These are phyloP conservation scores for Rubia yunnanensis DNA, from an alignment of 257 asterid species.

Conservation along the genomic window DNA sequence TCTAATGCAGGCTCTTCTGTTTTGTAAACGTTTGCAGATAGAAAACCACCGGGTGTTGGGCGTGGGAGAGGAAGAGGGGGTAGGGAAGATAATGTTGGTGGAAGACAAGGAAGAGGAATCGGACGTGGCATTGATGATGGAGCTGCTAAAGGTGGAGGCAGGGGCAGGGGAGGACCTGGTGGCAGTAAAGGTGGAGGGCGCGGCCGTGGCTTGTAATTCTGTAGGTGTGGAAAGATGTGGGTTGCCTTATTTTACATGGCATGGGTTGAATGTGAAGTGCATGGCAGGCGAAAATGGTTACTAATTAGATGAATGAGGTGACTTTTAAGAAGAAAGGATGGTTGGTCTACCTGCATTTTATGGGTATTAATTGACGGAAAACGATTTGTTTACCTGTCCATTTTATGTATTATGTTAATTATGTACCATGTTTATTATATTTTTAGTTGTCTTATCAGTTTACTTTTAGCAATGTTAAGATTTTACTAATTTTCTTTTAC, in stretches of 20 bases:
- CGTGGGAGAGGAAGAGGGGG: constrained; percentile 74
- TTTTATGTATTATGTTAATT: too few relatives aligned
- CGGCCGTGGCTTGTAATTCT: constrained; percentile 32
- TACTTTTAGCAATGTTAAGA: too few relatives aligned
- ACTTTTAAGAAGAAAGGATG: too few relatives aligned
- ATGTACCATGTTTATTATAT: too few relatives aligned
- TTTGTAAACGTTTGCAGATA: constrained; percentile 23
- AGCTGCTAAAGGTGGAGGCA: constrained; percentile 38
- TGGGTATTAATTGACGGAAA: too few relatives aligned
- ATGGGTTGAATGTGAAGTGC: too few relatives aligned
- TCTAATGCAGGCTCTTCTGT: neutral
- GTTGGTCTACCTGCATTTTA: too few relatives aligned
- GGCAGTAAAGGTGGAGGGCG: constrained; percentile 34
- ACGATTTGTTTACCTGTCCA: too few relatives aligned
- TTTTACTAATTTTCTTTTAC: too few relatives aligned
- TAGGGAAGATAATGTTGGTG: constrained; percentile 38
- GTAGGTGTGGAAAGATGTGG: constrained; percentile 5
- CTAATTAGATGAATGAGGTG: too few relatives aligned
- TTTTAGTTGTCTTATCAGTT: too few relatives aligned
- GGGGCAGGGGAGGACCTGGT: constrained; percentile 41
- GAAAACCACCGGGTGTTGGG: constrained; percentile 58
- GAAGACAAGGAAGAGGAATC: constrained; percentile 33
- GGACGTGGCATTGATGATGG: constrained; percentile 56
- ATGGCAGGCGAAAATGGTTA: too few relatives aligned
- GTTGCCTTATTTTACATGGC: constrained; percentile 19